Percentiles rank a stretch among this genome's conserved stretches.
These are phyloP conservation scores for Knufia petricola DNA, from an alignment of 2,329 filamentous ascomycete species.

Conservation along the genomic window DNA sequence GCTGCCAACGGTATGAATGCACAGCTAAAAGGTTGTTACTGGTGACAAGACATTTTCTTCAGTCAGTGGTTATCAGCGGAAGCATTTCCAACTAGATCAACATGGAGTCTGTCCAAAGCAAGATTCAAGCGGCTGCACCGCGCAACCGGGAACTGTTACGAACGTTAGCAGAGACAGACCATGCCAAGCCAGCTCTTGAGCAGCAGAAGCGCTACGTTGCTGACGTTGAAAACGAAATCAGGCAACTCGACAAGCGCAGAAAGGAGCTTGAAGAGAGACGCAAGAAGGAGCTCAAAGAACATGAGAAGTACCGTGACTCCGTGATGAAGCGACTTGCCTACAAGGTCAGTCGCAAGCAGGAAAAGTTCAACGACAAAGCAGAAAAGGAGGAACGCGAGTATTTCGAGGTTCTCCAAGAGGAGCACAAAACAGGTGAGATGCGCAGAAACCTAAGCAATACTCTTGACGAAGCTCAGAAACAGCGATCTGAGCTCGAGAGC, in stretches of 20 bases:
- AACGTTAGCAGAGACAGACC: constrained; percentile 41
- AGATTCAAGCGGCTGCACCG: constrained; percentile 33
- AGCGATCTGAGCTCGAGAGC: constrained; percentile 30
- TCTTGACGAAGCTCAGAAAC: constrained; percentile 33
- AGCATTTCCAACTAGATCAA: not conserved
- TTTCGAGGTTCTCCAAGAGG: constrained; percentile 42
- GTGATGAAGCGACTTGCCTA: constrained; percentile 43
- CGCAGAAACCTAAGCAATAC: constrained; percentile 34
- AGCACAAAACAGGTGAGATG: constrained; percentile 38
- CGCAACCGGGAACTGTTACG: constrained; percentile 38
- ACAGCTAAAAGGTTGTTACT: no score
- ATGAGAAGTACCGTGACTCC: constrained; percentile 26
- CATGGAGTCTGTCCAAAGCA: constrained; percentile 17
- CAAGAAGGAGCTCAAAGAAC: constrained; percentile 37
- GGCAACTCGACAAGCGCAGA: constrained; percentile 31
- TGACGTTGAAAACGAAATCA: constrained; percentile 38
- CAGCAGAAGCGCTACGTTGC: constrained; percentile 39
- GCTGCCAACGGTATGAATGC: no score
- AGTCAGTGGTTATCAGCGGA: no score
- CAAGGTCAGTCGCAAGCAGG: constrained; percentile 41
- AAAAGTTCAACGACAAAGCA: constrained; percentile 41
- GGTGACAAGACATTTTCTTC: no score
- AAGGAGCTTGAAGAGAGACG: constrained; percentile 33
- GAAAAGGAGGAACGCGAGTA: constrained; percentile 49
- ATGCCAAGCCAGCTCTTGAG: constrained; percentile 38